A percentile compares a stretch with the other conserved stretches of the same genome.
Conservation (phyloP, 2,329 filamentous ascomycete species). For the Pyrenophora teres region DNA sequence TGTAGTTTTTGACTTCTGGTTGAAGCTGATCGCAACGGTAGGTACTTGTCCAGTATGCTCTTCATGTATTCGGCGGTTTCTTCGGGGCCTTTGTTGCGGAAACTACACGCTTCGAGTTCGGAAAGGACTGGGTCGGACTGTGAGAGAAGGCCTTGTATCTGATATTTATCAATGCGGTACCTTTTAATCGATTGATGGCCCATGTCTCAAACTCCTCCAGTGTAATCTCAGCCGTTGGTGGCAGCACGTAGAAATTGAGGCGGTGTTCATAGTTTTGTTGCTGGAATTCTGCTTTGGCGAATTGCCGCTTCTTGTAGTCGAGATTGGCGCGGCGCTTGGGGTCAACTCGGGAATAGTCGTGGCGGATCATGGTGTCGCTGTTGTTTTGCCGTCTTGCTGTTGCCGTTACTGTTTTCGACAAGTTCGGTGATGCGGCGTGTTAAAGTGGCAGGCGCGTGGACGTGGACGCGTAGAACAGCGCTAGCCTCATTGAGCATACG, state of each 20-base stretch:
- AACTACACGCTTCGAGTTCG: conserved; percentile 91
- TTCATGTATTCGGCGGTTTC: conserved; percentile 86
- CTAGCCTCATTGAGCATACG: conserved; percentile 14
- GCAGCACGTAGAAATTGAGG: conserved; percentile 87
- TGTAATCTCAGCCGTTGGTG: conserved; percentile 91
- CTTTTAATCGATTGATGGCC: conserved; percentile 89
- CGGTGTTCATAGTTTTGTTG: conserved; percentile 80
- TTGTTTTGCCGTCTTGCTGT: neutral
- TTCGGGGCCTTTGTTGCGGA: conserved; percentile 82
- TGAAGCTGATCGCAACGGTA: conserved; percentile 78
- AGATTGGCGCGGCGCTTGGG: conserved; percentile 76
- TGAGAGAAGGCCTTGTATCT: neutral
- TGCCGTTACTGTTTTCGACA: conserved; percentile 4
- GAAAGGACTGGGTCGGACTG: conserved; percentile 66
- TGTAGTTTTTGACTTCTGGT: conserved; percentile 64
- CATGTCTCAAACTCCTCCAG: conserved; percentile 98
- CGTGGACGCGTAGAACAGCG: conserved; percentile 21
- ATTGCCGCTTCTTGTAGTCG: conserved; percentile 85
- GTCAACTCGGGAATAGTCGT: conserved; percentile 53
- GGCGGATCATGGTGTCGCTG: conserved; percentile 41
- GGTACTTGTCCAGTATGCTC: conserved; percentile 82
- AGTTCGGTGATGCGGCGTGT: conserved; percentile 10
- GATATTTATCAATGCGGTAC: conserved; percentile 39
- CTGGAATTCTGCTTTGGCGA: conserved; percentile 76
- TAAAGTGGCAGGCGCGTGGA: conserved; percentile 30